Conservation (phyloP, 176 grass and related monocot species). For the Cymbopogon citratus region DNA sequence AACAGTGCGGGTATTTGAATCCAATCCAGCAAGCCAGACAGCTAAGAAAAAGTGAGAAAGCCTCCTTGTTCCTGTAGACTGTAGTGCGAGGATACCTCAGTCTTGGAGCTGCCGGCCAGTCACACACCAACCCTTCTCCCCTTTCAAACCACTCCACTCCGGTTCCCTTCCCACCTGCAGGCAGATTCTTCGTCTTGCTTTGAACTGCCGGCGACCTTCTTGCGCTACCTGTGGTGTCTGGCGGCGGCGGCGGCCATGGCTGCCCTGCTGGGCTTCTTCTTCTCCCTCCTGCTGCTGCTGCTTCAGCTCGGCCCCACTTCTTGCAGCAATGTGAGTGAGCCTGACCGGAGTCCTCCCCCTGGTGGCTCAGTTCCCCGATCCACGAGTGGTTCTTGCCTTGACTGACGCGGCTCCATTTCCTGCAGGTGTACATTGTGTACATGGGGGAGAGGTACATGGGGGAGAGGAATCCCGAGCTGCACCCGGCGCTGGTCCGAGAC, state of each 20-base stretch:
- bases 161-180: background rate
- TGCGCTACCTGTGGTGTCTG: too few species aligned
- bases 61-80: conserved; percentile 12
- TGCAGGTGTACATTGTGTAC: conserved; percentile 93
- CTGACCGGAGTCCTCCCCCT: background rate
- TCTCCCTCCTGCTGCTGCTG: conserved; percentile 32
- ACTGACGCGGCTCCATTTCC: background rate
- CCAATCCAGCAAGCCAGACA: conserved; percentile 11
- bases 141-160: conserved; percentile 29
- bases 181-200: background rate
- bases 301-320: conserved; percentile 33
- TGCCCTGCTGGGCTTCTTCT: conserved; percentile 1
- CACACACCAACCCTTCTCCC: background rate
- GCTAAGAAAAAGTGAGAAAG: too few species aligned
- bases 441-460: conserved; percentile 98
- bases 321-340: conserved; percentile 60
- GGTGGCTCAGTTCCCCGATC: background rate
- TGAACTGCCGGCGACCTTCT: background rate
- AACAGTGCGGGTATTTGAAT: conserved; percentile 43
- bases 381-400: background rate
- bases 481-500: conserved; percentile 45
- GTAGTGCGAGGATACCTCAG: conserved; percentile 11
- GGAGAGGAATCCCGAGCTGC: conserved; percentile 37
- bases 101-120: background rate
- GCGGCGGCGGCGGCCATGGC: conserved; percentile 6